Conservation (phyloP, 495 filamentous ascomycete species). For the Penicillium pancosmium region DNA sequence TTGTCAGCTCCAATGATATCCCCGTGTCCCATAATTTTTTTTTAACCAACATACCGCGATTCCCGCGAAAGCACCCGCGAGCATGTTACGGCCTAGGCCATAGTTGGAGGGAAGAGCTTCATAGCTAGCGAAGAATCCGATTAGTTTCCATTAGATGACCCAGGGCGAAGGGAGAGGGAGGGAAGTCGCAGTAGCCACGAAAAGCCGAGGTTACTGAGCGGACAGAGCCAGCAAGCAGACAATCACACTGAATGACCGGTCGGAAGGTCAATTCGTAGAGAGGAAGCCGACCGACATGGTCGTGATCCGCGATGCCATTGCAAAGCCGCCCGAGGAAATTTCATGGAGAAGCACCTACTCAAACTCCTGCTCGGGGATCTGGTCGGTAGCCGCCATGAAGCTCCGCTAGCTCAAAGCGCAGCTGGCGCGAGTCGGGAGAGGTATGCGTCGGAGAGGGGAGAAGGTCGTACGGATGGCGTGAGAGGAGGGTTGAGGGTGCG, state of each 20-base stretch:
- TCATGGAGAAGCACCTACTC: conserved; percentile 43
- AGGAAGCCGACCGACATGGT: not conserved
- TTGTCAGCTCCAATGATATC: conserved; percentile 22
- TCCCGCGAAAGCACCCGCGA: conserved; percentile 93
- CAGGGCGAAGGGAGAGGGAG: not conserved
- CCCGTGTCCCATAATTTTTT: not conserved
- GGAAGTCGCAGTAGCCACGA: not conserved
- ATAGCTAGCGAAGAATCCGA: conserved; percentile 49
- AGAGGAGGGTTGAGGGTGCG: conserved; percentile 6
- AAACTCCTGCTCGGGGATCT: conserved; percentile 44
- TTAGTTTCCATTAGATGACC: conserved; percentile 23
- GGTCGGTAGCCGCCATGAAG: conserved; percentile 47
- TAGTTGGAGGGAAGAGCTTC: conserved; percentile 72
- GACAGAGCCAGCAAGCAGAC: not conserved
- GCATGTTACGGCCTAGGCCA: conserved; percentile 75
- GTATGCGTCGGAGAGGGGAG: conserved; percentile 10
- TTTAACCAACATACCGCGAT: conserved; percentile 70
- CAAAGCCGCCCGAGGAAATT: conserved; percentile 6
- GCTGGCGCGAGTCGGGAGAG: conserved; percentile 28
- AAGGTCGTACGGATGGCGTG: not conserved
- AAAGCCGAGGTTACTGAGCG: conserved; percentile 3
- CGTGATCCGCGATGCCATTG: not conserved
- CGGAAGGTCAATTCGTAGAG: not conserved
- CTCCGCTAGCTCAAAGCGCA: conserved; percentile 42
- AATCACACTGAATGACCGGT: conserved; percentile 1